Base-by-base conservation (phyloP, 31 red algal genomes). In the Asparagopsis taxiformis region DNA sequence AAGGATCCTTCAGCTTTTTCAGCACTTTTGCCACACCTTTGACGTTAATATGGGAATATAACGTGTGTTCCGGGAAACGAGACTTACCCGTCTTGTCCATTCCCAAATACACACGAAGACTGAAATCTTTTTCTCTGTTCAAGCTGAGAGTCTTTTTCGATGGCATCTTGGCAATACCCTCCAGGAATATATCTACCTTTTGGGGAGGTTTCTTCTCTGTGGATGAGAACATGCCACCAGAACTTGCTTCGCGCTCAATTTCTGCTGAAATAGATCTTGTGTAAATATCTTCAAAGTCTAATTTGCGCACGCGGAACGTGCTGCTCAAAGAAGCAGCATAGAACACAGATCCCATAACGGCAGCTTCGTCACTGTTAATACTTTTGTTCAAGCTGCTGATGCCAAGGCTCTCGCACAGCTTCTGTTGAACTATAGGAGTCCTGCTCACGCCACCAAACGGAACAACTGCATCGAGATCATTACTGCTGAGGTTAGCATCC, bases 341-440 rank as follows among this genome's bases (percentile, higher is more conserved):
- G 65, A 79, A 91, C 57, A 80, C 87, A 2, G 79, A 71, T 4
- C 93, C 86, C 62, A 79, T 89, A 2, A 88, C 87, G 5, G 84
- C 84, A 22, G 89, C 94, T 39, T 98, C 95, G 62, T 98, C 95
- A 13, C 81, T 86, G 25, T 97, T 90, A 38, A 97, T 81, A 39
- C 80, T 97, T 72, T 88, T 92, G 68, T 88, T 91, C 13, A 91
- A 56, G 0, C 69, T 21, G 1, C 21, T 49, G n/a, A 80, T 72
- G 3, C 64, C 61, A 13, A 77, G 57, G 3, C 51, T 38, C 3
- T 77, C 57, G 26, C 62, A 69, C 7, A 97, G 55, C 50, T 72
- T 25, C 51, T 64, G 4, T 31, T 91, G 87, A 22, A 97, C 62
- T 32, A 55, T 46, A 20, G 93, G 93, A 5, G 79, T 97, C 23